These are phyloP conservation scores for Dryas integrifolia DNA, from an alignment of 331 rosid genomes.

Conservation along the genomic window DNA sequence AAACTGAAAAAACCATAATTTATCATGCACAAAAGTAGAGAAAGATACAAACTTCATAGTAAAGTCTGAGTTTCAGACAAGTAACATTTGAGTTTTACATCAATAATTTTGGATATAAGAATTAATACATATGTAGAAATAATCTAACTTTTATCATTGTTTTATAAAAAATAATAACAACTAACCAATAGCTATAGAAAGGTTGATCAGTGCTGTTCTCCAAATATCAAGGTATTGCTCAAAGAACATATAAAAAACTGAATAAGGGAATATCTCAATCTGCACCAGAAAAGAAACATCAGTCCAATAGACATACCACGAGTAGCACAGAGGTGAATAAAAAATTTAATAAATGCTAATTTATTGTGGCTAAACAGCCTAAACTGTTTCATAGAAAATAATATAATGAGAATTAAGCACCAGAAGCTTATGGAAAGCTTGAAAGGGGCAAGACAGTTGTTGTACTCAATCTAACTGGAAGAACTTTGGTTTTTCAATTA, in stretches of 20 bases:
- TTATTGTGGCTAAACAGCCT: background rate
- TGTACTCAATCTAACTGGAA: background rate
- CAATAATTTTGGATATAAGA: too few species aligned
- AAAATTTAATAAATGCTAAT: conserved; percentile 10
- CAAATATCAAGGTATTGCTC: conserved; percentile 99
- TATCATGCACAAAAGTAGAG: background rate
- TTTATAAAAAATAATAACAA: background rate
- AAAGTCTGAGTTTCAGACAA: background rate
- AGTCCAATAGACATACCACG: conserved; percentile 29
- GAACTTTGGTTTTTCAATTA: background rate
- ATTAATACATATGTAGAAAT: background rate
- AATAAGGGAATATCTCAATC: conserved; percentile 96
- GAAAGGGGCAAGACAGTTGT: background rate
- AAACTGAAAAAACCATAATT: background rate
- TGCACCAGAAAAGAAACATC: conserved; percentile 50
- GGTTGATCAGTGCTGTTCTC: conserved; percentile 89
- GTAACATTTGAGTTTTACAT: background rate
- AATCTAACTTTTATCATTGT: background rate
- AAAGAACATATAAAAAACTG: conserved; percentile 92
- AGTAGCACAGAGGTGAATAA: conserved; percentile 1
- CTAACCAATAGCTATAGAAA: conserved; percentile 96
- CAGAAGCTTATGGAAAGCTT: background rate
- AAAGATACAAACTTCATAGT: conserved; percentile 6
- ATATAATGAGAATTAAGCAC: background rate
- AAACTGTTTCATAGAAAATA: background rate